Conservation (phyloP, 768 basidiomycete genomes). For the Sporobolomyces phaffii region DNA sequence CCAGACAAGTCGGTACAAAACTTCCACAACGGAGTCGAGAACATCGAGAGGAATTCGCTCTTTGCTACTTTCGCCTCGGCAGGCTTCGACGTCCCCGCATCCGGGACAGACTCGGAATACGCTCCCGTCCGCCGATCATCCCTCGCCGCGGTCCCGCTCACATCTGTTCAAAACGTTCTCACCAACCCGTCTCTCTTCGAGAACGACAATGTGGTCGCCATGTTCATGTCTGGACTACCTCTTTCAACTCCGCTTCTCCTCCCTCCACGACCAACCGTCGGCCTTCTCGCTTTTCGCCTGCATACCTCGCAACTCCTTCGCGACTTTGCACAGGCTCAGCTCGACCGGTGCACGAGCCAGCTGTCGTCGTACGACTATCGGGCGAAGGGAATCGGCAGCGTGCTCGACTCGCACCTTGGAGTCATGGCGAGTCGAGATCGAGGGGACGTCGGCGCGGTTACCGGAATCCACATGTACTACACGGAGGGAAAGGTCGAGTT, state of each 20-base stretch:
- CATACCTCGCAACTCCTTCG: slow-evolving; percentile 54
- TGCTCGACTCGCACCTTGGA: slow-evolving; percentile 48
- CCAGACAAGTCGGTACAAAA: slow-evolving; percentile 46
- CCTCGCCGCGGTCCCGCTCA: slow-evolving; percentile 53
- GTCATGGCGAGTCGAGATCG: slow-evolving; percentile 52
- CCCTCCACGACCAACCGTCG: slow-evolving; percentile 50
- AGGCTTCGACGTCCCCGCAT: slow-evolving; percentile 41
- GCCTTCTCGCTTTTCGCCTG: slow-evolving; percentile 56
- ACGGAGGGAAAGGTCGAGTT: slow-evolving; percentile 11
- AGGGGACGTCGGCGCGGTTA: slow-evolving; percentile 5
- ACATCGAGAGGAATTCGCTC: slow-evolving; percentile 54
- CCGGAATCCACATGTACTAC: slow-evolving; percentile 24
- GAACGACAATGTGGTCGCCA: slow-evolving; percentile 51
- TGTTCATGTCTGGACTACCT: slow-evolving; percentile 18
- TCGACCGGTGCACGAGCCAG: slow-evolving; percentile 59
- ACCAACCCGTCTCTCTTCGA: slow-evolving; percentile 59
- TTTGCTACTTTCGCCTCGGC: neutral
- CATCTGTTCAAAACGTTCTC: slow-evolving; percentile 59
- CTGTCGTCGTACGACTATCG: slow-evolving; percentile 50
- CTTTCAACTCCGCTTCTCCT: slow-evolving; percentile 48
- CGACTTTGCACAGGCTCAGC: slow-evolving; percentile 52
- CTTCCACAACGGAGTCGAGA: slow-evolving; percentile 64
- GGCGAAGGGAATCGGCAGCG: slow-evolving; percentile 52
- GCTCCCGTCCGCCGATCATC: slow-evolving; percentile 36
- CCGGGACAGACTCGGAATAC: slow-evolving; percentile 35